Conservation (phyloP, 768 basidiomycete species). For the Mycena albidolilacea region DNA sequence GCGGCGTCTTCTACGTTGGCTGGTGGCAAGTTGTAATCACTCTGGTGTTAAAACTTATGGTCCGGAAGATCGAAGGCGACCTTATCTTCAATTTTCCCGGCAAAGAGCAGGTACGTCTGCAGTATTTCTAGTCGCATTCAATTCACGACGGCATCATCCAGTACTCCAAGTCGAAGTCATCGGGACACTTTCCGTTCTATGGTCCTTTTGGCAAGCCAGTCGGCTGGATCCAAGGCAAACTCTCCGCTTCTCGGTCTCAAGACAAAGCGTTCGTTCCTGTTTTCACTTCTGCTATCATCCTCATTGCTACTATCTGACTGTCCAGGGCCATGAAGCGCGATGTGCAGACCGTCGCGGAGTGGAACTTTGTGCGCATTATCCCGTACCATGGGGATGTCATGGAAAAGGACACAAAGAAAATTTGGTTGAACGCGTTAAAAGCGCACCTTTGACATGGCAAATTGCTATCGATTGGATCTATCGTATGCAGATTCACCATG, state of each 20-base stretch:
- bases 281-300: neutral
- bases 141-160: constrained; percentile 18
- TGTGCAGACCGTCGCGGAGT: constrained; percentile 73
- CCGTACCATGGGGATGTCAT: constrained; percentile 78
- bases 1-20: constrained; percentile 72
- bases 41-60: no score
- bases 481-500: no score
- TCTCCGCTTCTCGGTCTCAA: constrained; percentile 49
- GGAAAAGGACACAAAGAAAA: constrained; percentile 62
- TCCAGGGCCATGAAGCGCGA: constrained; percentile 73
- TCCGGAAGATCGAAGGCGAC: constrained; percentile 75
- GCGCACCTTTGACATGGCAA: neutral
- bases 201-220: constrained; percentile 51
- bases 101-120: constrained; percentile 72
- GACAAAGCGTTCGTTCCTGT: constrained; percentile 56
- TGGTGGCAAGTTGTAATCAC: neutral
- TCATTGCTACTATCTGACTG: neutral
- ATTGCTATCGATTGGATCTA: no score
- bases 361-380: constrained; percentile 84
- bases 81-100: constrained; percentile 86
- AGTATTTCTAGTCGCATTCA: neutral
- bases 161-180: no score
- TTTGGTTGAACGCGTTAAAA: constrained; percentile 50
- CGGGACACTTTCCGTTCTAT: constrained; percentile 42
- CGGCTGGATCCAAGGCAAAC: constrained; percentile 52